These are phyloP conservation scores for Sporothrix inflata DNA, from an alignment of 2,329 filamentous ascomycete genomes.

Conservation along the genomic window DNA sequence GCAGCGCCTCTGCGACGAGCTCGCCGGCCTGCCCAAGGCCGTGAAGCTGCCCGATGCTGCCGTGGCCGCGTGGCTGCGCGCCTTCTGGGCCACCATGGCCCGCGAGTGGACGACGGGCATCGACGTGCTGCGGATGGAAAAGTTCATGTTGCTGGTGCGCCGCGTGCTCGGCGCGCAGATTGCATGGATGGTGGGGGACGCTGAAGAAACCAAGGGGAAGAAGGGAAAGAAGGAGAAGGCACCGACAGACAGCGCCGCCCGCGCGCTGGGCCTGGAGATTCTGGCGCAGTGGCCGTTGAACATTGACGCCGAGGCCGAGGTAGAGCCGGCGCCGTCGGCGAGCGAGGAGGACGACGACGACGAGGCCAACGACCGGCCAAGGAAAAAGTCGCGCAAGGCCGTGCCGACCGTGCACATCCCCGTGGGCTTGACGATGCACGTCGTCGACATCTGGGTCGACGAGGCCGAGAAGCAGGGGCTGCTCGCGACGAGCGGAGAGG, in stretches of 20 bases:
- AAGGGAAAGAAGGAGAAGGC: constrained; percentile 30
- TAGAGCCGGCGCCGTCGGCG: constrained; percentile 44
- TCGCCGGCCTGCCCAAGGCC: constrained; percentile 63
- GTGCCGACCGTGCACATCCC: constrained; percentile 58
- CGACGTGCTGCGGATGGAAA: constrained; percentile 82
- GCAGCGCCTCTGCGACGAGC: constrained; percentile 77
- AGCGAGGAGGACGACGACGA: constrained; percentile 41
- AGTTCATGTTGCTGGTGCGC: constrained; percentile 84
- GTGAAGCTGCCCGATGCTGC: constrained; percentile 54
- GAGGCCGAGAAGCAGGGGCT: constrained; percentile 46
- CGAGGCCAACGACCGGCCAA: constrained; percentile 46
- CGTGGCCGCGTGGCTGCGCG: constrained; percentile 56
- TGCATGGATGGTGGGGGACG: constrained; percentile 45
- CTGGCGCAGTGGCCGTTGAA: constrained; percentile 50
- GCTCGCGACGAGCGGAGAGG: constrained; percentile 30
- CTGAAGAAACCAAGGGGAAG: constrained; percentile 28
- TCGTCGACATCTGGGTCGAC: constrained; percentile 85
- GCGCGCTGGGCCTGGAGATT: constrained; percentile 45
- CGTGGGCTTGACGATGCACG: constrained; percentile 83
- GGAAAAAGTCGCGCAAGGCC: constrained; percentile 37
- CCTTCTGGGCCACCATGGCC: constrained; percentile 72
- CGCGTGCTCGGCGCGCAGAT: constrained; percentile 77
- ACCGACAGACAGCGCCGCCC: constrained; percentile 36
- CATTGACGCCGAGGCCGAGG: constrained; percentile 40
- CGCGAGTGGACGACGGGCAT: constrained; percentile 70